These are phyloP conservation scores for Vitis hybrid DNA, from an alignment of 177 flowering plant species.

Conservation along the genomic window DNA sequence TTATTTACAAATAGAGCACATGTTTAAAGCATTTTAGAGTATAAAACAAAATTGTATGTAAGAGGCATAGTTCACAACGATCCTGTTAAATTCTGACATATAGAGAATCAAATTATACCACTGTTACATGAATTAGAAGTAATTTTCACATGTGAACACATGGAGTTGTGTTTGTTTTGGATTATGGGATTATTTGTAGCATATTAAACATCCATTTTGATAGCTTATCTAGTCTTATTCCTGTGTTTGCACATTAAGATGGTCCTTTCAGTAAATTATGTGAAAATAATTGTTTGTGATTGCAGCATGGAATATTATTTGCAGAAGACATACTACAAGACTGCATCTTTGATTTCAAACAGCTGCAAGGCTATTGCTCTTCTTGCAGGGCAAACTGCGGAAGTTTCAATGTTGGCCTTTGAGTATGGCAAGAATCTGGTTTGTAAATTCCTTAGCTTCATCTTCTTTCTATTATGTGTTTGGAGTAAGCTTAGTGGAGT, in stretches of 20 bases:
- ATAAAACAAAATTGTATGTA: too few species aligned
- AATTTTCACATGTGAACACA: not conserved
- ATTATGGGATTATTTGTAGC: not conserved
- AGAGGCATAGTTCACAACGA: too few species aligned
- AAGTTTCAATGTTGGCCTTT: conserved; percentile 80
- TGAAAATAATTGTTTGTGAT: conserved; percentile 12
- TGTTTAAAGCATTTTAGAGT: too few species aligned
- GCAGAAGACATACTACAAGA: conserved; percentile 95
- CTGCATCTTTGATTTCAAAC: conserved; percentile 91
- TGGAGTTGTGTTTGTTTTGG: not conserved
- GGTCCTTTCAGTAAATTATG: not conserved
- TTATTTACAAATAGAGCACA: too few species aligned
- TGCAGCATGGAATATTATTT: conserved; percentile 96
- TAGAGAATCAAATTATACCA: too few species aligned
- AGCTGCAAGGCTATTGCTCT: conserved; percentile 95
- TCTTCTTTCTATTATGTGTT: not conserved
- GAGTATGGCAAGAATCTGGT: conserved; percentile 96
- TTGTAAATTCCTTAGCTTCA: conserved; percentile 21
- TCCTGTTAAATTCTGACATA: too few species aligned
- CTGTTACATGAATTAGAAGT: too few species aligned
- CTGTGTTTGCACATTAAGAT: not conserved
- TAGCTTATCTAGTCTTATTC: not conserved
- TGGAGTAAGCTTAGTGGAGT: not conserved
- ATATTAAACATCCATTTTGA: not conserved
- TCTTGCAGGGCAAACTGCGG: conserved; percentile 90